Percentiles rank a stretch among this genome's conserved stretches.
Conservation (phyloP, 805 yeast species). For the Scheffersomyces lignosus region DNA sequence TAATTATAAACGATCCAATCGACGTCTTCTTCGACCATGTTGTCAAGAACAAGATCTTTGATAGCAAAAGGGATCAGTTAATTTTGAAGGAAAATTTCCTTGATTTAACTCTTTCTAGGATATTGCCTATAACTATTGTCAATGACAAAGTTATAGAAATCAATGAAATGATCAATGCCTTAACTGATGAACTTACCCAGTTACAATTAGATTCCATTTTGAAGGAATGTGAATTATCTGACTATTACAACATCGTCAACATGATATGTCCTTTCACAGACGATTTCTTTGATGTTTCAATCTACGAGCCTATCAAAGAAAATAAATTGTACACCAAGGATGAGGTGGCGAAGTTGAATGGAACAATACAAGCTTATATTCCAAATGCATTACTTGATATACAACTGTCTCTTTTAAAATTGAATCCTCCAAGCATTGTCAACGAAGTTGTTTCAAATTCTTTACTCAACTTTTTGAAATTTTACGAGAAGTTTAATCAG, state of each 20-base stretch:
- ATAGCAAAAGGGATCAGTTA: constrained; percentile 30
- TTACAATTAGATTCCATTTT: constrained; percentile 51
- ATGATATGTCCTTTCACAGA: constrained; percentile 70
- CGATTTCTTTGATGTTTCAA: constrained; percentile 56
- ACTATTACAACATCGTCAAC: constrained; percentile 62
- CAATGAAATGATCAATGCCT: constrained; percentile 31
- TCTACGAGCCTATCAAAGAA: constrained; percentile 65
- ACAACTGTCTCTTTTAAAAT: constrained; percentile 55
- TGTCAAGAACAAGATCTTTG: constrained; percentile 23
- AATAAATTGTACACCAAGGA: constrained; percentile 54
- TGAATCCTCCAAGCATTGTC: constrained; percentile 64
- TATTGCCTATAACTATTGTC: constrained; percentile 47
- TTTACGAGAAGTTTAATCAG: constrained; percentile 40
- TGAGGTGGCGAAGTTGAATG: constrained; percentile 43
- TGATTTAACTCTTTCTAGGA: constrained; percentile 56
- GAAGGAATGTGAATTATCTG: constrained; percentile 52
- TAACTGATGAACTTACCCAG: constrained; percentile 40
- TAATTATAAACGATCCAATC: constrained; percentile 50
- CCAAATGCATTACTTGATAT: constrained; percentile 63
- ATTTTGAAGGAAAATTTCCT: constrained; percentile 58
- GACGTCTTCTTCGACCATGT: constrained; percentile 37
- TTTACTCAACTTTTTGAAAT: constrained; percentile 48
- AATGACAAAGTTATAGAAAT: constrained; percentile 34
- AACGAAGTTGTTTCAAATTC: constrained; percentile 55
- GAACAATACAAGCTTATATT: constrained; percentile 48